phyloP scores from a whole-genome alignment of 2,329 filamentous ascomycete genomes.

The Nothomitra cinnamomea region DNA sequence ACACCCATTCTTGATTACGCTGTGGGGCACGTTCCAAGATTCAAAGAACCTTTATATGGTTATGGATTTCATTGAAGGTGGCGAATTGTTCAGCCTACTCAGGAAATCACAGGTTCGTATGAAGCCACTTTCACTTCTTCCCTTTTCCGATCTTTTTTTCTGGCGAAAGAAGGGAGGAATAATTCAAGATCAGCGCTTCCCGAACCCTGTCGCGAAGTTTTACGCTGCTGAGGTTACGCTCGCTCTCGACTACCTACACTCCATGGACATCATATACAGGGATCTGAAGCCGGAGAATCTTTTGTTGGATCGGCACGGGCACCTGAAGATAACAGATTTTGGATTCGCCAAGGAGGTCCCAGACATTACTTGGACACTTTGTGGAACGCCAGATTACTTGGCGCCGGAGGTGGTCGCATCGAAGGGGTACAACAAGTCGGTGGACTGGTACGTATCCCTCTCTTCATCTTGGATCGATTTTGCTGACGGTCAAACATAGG shows the following conservation, averaged over 20 bases:
- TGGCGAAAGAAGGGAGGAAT: neutral
- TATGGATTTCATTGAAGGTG: slow-evolving; percentile 99
- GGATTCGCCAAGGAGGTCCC: slow-evolving; percentile 96
- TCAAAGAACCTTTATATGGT: slow-evolving; percentile 97
- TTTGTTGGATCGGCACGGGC: slow-evolving; percentile 78
- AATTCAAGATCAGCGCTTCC: slow-evolving; percentile 59
- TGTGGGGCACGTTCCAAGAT: slow-evolving; percentile 98
- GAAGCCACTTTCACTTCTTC: neutral
- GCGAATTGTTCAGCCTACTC: slow-evolving; percentile 87
- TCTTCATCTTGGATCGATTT: slow-evolving; percentile 5
- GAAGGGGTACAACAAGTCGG: slow-evolving; percentile 98
- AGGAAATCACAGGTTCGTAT: slow-evolving; percentile 70
- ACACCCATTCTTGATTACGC: slow-evolving; percentile 90
- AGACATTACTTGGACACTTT: slow-evolving; percentile 98
- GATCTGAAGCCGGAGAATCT: slow-evolving; percentile 94
- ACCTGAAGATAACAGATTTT: slow-evolving; percentile 96
- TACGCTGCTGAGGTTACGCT: slow-evolving; percentile 95
- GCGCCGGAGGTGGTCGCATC: slow-evolving; percentile 97
- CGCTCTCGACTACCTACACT: slow-evolving; percentile 87
- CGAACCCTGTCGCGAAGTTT: slow-evolving; percentile 97
- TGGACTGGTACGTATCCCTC: slow-evolving; percentile 64
- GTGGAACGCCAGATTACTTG: slow-evolving; percentile 92
- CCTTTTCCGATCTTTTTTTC: neutral
- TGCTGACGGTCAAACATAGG: slow-evolving; percentile 32
- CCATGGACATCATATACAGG: slow-evolving; percentile 91